These are phyloP conservation scores for Penicillium sp. DNA, from an alignment of 2,329 filamentous ascomycete species.

Conservation along the genomic window DNA sequence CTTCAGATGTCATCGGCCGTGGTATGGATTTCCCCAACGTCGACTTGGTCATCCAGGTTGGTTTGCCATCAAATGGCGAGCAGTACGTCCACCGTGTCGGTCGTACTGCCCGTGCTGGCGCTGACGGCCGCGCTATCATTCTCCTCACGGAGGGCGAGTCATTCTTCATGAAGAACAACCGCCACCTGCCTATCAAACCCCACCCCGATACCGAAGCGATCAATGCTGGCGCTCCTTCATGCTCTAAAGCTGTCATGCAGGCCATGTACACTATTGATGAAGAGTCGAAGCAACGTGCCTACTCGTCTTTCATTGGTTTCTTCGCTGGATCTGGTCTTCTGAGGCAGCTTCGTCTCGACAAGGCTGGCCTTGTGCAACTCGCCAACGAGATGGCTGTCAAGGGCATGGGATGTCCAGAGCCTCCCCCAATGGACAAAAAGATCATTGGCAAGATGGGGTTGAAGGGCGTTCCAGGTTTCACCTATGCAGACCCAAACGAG, in stretches of 20 bases:
- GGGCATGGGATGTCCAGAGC: conserved; percentile 37
- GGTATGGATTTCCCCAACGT: conserved; percentile 54
- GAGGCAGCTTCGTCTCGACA: conserved; percentile 31
- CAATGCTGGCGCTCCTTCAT: conserved; percentile 30
- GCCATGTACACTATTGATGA: conserved; percentile 31
- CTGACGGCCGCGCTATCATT: conserved; percentile 53
- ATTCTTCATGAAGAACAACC: conserved; percentile 51
- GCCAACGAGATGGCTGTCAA: conserved; percentile 38
- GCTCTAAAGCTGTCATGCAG: conserved; percentile 27
- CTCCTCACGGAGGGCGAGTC: conserved; percentile 51
- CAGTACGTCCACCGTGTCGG: conserved; percentile 52
- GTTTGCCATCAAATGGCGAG: conserved; percentile 50
- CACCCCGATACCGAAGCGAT: conserved; percentile 44
- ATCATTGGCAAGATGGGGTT: conserved; percentile 40
- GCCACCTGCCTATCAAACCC: conserved; percentile 49
- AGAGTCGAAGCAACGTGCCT: conserved; percentile 34
- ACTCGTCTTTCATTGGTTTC: conserved; percentile 37
- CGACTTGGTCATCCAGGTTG: conserved; percentile 48
- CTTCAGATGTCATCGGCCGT: conserved; percentile 46
- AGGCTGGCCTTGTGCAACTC: conserved; percentile 32
- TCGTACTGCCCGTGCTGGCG: conserved; percentile 62
- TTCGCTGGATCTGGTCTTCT: conserved; percentile 32
- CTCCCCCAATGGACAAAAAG: conserved; percentile 37
- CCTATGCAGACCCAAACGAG: conserved; percentile 23
- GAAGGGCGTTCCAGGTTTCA: conserved; percentile 37